Percentiles rank a stretch among this genome's conserved stretches.
Evolutionary conservation across 495 filamentous ascomycete species (phyloP).

Genomic region (Xylaria bambusicola): DNA sequence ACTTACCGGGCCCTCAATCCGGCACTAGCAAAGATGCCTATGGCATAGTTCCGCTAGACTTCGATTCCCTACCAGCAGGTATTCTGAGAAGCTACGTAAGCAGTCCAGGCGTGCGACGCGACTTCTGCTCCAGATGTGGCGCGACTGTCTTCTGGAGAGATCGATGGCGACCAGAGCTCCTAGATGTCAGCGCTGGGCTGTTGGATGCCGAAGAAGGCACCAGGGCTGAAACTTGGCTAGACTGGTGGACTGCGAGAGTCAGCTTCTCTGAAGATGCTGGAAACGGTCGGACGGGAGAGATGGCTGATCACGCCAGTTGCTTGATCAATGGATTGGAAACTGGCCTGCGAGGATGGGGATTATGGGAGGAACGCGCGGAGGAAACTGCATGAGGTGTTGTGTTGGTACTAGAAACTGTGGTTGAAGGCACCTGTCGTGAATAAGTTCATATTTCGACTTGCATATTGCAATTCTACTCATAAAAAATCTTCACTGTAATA

Average conservation of each 20-base stretch:
- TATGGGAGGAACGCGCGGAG: neutral
- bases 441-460: too few species aligned
- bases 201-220: constrained; percentile 54
- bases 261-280: constrained; percentile 64
- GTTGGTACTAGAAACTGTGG: too few species aligned
- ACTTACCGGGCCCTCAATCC: too few species aligned
- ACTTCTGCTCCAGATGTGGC: constrained; percentile 66
- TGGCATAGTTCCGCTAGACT: constrained; percentile 19
- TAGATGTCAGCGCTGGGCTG: constrained; percentile 68
- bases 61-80: neutral
- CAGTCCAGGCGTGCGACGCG: constrained; percentile 54
- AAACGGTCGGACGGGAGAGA: constrained; percentile 39
- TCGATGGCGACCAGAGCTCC: constrained; percentile 53
- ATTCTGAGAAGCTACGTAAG: constrained; percentile 39
- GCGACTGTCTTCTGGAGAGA: constrained; percentile 70
- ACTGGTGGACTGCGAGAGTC: constrained; percentile 59
- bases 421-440: too few species aligned
- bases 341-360: constrained; percentile 21
- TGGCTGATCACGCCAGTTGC: constrained; percentile 36
- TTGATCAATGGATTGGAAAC: constrained; percentile 36
- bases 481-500: too few species aligned
- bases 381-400: too few species aligned
- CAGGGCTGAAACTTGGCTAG: constrained; percentile 59
- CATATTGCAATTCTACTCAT: too few species aligned
- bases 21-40: neutral